Percentiles rank a stretch among this genome's conserved stretches.
phyloP scores from a whole-genome alignment of 495 filamentous ascomycete species.

The Cladorrhinum samala region DNA sequence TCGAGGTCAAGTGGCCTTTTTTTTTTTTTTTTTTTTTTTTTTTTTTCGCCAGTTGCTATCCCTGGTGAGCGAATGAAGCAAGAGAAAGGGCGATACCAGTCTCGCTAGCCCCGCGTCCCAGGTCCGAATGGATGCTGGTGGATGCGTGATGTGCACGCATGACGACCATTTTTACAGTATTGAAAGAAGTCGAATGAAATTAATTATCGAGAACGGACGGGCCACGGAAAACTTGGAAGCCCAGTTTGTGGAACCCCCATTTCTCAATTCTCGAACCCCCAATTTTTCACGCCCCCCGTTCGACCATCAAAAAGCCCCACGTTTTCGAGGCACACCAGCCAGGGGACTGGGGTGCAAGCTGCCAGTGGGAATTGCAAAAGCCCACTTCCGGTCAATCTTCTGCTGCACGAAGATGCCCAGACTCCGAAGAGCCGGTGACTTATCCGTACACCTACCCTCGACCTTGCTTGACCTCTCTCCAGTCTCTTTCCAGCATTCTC shows the following conservation, averaged over 20 bases:
- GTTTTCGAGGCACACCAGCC: slow-evolving; percentile 20
- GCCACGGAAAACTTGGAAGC: no score
- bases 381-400: slow-evolving; percentile 22
- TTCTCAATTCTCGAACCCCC: slow-evolving; percentile 9
- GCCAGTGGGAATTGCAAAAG: slow-evolving; percentile 19
- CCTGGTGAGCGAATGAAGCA: not conserved
- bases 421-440: slow-evolving; percentile 30
- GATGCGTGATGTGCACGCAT: not conserved
- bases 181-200: not conserved
- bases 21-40: not conserved
- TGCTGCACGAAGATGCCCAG: slow-evolving; percentile 24
- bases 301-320: slow-evolving; percentile 21
- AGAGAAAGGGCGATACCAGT: not conserved
- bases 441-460: slow-evolving; percentile 19
- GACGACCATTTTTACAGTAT: not conserved
- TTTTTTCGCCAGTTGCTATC: not conserved
- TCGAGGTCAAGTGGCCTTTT: not conserved
- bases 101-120: not conserved
- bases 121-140: not conserved
- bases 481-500: slow-evolving; percentile 13
- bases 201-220: not conserved
- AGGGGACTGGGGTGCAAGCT: slow-evolving; percentile 12
- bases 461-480: slow-evolving; percentile 9
- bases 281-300: slow-evolving; percentile 13
- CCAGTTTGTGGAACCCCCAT: slow-evolving; percentile 11